Conservation (phyloP, 257 asterid genomes). For the Solanum arcanum region DNA sequence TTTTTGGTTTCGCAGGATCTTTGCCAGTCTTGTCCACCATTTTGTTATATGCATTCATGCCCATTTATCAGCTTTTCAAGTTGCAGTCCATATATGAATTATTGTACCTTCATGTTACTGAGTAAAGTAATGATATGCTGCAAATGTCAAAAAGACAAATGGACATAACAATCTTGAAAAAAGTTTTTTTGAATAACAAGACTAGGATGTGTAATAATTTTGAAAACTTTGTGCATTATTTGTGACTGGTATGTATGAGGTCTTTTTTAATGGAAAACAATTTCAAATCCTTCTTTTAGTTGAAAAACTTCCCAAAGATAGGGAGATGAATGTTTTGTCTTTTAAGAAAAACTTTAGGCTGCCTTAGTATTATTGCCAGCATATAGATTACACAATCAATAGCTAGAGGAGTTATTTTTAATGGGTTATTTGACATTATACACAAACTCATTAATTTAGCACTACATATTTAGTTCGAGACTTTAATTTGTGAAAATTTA, state of each 20-base stretch:
- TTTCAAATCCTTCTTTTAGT: neutral
- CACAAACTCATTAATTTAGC: neutral
- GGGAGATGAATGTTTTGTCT: neutral
- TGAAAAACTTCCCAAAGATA: neutral
- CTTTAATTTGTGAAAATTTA: neutral
- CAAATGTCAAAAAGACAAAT: neutral
- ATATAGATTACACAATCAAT: neutral
- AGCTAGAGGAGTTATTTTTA: neutral
- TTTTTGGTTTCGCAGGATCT: neutral
- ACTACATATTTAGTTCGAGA: neutral
- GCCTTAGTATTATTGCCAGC: neutral
- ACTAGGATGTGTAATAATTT: neutral
- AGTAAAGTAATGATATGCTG: neutral
- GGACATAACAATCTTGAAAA: neutral
- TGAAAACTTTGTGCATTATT: neutral
- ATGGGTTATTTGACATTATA: neutral
- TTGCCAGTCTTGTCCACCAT: neutral
- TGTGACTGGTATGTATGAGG: neutral
- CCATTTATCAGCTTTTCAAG: neutral
- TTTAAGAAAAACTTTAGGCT: neutral
- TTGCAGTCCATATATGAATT: neutral
- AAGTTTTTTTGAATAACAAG: neutral
- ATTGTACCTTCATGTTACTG: neutral
- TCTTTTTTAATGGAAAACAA: neutral
- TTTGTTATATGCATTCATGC: neutral